phyloP scores from a whole-genome alignment of 345 rosid species.

The Hirschfeldia incana region DNA sequence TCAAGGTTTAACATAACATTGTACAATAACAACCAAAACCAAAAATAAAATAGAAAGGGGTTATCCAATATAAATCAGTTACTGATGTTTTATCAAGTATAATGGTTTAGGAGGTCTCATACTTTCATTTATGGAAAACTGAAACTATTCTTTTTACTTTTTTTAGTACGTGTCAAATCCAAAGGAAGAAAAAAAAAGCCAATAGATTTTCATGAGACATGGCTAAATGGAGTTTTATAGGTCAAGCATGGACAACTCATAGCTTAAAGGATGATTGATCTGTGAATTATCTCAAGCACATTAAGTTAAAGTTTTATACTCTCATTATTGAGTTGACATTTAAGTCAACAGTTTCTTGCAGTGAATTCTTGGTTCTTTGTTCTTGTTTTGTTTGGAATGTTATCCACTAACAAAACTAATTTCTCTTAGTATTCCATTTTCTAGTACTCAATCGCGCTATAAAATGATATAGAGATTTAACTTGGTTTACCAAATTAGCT shows the following conservation, averaged over 20 bases:
- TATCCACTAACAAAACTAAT: neutral
- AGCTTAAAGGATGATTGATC: constrained; percentile 10
- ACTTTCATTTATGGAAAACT: neutral
- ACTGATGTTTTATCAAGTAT: neutral
- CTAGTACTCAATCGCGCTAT: neutral
- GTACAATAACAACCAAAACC: neutral
- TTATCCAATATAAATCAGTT: constrained; percentile 6
- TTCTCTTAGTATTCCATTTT: neutral
- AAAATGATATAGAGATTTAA: neutral
- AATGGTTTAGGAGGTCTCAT: neutral
- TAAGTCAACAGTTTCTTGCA: neutral
- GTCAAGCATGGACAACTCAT: constrained; percentile 12
- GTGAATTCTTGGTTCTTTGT: neutral
- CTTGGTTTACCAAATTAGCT: neutral
- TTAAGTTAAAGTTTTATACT: neutral
- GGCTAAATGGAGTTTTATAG: neutral
- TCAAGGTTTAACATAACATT: neutral
- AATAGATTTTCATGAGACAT: neutral
- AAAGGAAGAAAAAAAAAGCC: neutral
- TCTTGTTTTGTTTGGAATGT: constrained; percentile 4
- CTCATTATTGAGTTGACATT: neutral
- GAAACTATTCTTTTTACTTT: neutral
- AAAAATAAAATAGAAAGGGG: neutral
- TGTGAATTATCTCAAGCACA: constrained; percentile 14
- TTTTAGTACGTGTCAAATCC: neutral